Evolutionary conservation across 139 green algal species (phyloP).

Genomic region (Coelastrella sp.): DNA sequence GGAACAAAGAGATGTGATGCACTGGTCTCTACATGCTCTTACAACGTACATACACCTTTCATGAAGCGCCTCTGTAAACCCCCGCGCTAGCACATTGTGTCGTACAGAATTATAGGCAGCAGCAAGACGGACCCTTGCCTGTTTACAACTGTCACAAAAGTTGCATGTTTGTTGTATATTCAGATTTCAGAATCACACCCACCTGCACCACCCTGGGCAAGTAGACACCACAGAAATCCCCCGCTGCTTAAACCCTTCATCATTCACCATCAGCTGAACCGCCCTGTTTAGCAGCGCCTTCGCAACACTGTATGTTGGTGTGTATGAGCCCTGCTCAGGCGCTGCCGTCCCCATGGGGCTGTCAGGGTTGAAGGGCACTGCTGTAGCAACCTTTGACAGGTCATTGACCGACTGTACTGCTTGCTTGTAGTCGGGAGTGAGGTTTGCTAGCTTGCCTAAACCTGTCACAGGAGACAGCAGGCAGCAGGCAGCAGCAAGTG

Average conservation of each 20-base stretch:
- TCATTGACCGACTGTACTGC: background rate
- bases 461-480: no score
- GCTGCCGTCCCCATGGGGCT: conserved; percentile 33
- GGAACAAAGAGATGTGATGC: no score
- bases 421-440: conserved; percentile 6
- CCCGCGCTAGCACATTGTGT: no score
- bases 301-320: conserved; percentile 42
- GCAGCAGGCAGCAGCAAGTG: no score
- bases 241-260: conserved; percentile 12
- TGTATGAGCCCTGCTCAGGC: conserved; percentile 5
- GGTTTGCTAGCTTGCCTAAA: background rate
- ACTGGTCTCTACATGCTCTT: no score
- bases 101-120: no score
- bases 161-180: no score
- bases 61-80: no score
- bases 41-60: no score
- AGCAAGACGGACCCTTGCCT: no score
- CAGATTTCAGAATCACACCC: background rate
- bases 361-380: conserved; percentile 30
- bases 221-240: conserved; percentile 1
- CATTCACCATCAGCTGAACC: conserved; percentile 32
- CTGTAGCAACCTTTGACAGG: background rate
- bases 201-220: conserved; percentile 48
- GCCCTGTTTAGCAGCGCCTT: conserved; percentile 41
- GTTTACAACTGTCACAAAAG: no score